Percentiles rank a stretch among this genome's conserved stretches.
These are phyloP conservation scores for Pachysandra terminalis DNA, from an alignment of 164 flowering plant species.

Conservation along the genomic window DNA sequence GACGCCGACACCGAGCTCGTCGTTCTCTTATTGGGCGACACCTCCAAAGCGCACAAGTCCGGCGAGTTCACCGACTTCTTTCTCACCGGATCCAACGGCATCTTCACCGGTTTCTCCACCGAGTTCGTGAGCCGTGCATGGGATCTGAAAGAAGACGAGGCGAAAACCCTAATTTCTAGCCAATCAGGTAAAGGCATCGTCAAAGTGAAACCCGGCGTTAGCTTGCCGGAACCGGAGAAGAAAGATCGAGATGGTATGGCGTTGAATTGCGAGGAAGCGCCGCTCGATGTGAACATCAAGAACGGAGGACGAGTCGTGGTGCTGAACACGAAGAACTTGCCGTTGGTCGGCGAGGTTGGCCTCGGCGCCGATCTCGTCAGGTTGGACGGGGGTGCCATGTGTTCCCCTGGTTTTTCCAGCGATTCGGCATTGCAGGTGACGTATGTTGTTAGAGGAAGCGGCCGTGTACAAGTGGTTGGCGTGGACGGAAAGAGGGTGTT, in stretches of 20 bases:
- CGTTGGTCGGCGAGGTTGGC: conserved; percentile 79
- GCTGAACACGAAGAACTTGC: conserved; percentile 67
- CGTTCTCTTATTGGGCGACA: conserved; percentile 75
- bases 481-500: conserved; percentile 55
- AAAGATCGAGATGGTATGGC: conserved; percentile 58
- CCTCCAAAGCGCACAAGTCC: conserved; percentile 60
- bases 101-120: conserved; percentile 73
- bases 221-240: conserved; percentile 55
- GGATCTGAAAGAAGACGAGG: conserved; percentile 53
- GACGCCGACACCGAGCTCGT: conserved; percentile 63
- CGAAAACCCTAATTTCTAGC: conserved; percentile 44
- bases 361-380: conserved; percentile 88
- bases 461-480: conserved; percentile 79
- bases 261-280: conserved; percentile 74
- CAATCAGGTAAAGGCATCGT: conserved; percentile 55
- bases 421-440: conserved; percentile 89
- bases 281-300: conserved; percentile 69
- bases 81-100: conserved; percentile 61
- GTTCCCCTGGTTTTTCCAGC: conserved; percentile 90
- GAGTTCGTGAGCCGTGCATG: conserved; percentile 78
- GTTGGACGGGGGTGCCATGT: conserved; percentile 69
- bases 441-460: conserved; percentile 72
- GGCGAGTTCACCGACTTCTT: conserved; percentile 75
- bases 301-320: conserved; percentile 73
- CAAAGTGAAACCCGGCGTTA: conserved; percentile 30